Percentiles rank a stretch among this genome's conserved stretches.
Conservation (phyloP, 1,284 basidiomycete genomes). For the Lentinula novae-zelandiae region DNA sequence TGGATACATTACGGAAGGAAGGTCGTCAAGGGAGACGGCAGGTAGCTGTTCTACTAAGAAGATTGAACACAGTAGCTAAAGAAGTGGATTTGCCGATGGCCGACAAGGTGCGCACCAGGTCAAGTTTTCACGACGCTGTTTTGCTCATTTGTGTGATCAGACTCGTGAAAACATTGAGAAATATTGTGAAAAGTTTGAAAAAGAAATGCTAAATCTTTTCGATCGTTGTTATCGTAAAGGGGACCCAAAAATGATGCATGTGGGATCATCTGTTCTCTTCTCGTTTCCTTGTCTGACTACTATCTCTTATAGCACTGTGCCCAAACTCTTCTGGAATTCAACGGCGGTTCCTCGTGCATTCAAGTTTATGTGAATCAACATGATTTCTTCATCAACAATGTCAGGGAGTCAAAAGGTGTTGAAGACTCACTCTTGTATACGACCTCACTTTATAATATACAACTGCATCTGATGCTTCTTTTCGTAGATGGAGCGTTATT, state of each 20-base stretch:
- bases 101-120: constrained; percentile 54
- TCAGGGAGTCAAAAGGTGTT: constrained; percentile 55
- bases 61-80: constrained; percentile 86
- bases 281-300: background rate
- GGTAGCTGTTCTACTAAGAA: constrained; percentile 86
- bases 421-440: constrained; percentile 61
- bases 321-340: constrained; percentile 95
- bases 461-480: constrained; percentile 12
- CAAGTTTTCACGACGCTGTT: background rate
- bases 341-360: constrained; percentile 94
- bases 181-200: constrained; percentile 98
- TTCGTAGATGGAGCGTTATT: constrained; percentile 72
- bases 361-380: constrained; percentile 99
- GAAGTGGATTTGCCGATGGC: constrained; percentile 86
- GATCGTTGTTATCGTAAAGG: constrained; percentile 94
- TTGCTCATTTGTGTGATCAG: constrained; percentile 31
- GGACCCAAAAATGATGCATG: constrained; percentile 99
- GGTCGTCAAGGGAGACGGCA: constrained; percentile 84
- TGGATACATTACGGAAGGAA: constrained; percentile 84
- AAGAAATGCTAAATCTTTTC: constrained; percentile 96
- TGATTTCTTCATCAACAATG: constrained; percentile 96
- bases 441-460: constrained; percentile 2
- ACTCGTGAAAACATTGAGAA: constrained; percentile 88
- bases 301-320: constrained; percentile 80
- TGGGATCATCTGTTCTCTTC: constrained; percentile 36